Evolutionary conservation across 805 yeast species (phyloP).

Genomic region (Hanseniaspora thailandica): DNA sequence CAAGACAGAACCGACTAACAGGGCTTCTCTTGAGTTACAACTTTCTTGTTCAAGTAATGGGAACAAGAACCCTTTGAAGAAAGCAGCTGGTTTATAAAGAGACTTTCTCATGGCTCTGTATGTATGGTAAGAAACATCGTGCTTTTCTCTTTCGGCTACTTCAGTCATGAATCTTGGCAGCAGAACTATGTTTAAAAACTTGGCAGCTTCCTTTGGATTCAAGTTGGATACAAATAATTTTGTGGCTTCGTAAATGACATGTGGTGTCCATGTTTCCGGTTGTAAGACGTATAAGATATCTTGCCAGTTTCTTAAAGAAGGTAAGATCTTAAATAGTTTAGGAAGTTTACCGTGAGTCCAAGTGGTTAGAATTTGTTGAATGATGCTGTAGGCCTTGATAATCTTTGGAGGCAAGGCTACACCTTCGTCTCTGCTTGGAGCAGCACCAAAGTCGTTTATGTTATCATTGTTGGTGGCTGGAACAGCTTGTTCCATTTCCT

Average conservation of each 20-base stretch:
- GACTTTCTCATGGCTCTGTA: constrained; percentile 87
- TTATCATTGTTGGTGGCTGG: constrained; percentile 19
- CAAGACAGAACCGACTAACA: constrained; percentile 85
- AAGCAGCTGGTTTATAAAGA: constrained; percentile 92
- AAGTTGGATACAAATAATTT: constrained; percentile 84
- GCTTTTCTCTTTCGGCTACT: constrained; percentile 63
- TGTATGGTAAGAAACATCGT: constrained; percentile 77
- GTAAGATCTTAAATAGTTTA: constrained; percentile 89
- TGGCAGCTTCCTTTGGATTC: constrained; percentile 78
- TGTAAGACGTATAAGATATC: constrained; percentile 85
- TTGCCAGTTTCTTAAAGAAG: constrained; percentile 88
- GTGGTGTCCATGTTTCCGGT: constrained; percentile 91
- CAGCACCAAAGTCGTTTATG: constrained; percentile 25
- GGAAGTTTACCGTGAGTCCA: constrained; percentile 95
- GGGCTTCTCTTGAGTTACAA: constrained; percentile 86
- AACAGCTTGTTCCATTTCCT: constrained; percentile 34
- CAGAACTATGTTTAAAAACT: constrained; percentile 56
- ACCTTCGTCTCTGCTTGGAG: constrained; percentile 42
- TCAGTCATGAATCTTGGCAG: constrained; percentile 61
- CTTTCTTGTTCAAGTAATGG: constrained; percentile 72
- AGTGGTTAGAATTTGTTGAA: constrained; percentile 73
- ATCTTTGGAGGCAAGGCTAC: constrained; percentile 92
- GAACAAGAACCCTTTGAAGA: constrained; percentile 88
- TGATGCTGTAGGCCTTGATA: constrained; percentile 83
- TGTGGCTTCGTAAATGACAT: constrained; percentile 89